Percentiles rank a stretch among this genome's conserved stretches.
Conservation (phyloP, 208 protist genomes). For the Lotmaria passim region DNA sequence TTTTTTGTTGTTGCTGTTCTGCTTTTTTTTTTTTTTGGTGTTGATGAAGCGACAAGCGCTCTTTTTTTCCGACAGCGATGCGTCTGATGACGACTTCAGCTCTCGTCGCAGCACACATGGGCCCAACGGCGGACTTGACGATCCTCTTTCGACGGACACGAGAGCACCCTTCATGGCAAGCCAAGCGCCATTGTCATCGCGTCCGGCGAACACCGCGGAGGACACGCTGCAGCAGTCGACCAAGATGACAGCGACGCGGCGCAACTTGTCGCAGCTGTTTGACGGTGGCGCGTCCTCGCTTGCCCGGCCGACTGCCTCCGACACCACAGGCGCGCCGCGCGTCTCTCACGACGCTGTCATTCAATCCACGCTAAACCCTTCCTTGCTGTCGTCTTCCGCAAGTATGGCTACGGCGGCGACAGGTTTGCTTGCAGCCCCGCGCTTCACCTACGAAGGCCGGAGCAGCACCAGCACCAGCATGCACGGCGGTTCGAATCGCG, state of each 20-base stretch:
- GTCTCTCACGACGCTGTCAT: not conserved
- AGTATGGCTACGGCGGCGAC: not conserved
- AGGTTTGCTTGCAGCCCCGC: constrained; percentile 1
- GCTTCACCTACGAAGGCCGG: constrained; percentile 14
- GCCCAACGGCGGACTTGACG: not conserved
- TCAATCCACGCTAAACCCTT: not conserved
- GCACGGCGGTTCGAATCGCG: not conserved
- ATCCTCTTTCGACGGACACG: not conserved
- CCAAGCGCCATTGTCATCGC: not conserved
- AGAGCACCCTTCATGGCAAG: not conserved
- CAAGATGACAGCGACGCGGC: constrained; percentile 29
- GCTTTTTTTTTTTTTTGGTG: not conserved
- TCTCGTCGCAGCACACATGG: not conserved
- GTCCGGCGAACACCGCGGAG: not conserved
- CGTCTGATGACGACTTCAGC: constrained; percentile 9
- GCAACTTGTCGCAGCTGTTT: constrained; percentile 30
- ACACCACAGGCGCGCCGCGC: not conserved
- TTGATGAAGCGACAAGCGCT: constrained; percentile 20
- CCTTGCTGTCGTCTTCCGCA: not conserved
- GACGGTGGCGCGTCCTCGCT: not conserved
- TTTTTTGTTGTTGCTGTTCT: too few relatives aligned
- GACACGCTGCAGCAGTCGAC: constrained; percentile 10
- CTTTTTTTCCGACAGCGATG: constrained; percentile 29
- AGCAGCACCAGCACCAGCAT: not conserved
- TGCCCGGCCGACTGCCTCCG: not conserved